Conservation (phyloP, 2,329 filamentous ascomycete species). For the Nothopassalora personata region DNA sequence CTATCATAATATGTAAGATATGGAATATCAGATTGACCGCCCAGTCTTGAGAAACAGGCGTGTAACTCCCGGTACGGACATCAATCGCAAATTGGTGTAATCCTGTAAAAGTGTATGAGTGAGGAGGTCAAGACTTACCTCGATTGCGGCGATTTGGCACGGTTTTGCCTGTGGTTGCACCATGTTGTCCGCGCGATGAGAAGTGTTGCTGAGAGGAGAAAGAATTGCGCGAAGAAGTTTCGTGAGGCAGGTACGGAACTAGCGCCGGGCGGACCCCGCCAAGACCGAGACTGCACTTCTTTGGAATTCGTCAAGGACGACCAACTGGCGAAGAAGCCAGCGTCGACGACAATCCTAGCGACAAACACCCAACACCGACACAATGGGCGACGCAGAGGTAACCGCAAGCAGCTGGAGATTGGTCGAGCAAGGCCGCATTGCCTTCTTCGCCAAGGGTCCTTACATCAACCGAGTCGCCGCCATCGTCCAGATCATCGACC, state of each 20-base stretch:
- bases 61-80: conserved; percentile 73
- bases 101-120: conserved; percentile 51
- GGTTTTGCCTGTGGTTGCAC: not conserved
- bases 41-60: conserved; percentile 84
- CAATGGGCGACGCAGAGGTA: conserved; percentile 30
- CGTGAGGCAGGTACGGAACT: not conserved
- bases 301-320: too few species aligned
- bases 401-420: conserved; percentile 69
- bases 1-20: conserved; percentile 96
- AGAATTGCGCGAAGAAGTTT: not conserved
- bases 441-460: conserved; percentile 80
- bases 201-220: not conserved
- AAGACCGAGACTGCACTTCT: too few species aligned
- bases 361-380: conserved; percentile 21
- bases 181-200: conserved; percentile 5
- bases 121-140: conserved; percentile 5
- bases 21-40: conserved; percentile 75
- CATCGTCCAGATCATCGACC: conserved; percentile 99
- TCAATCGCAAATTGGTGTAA: conserved; percentile 99
- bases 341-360: conserved; percentile 6
- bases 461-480: conserved; percentile 80
- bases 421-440: conserved; percentile 97
- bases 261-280: not conserved
- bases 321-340: not conserved
- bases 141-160: not conserved